A percentile compares a stretch with the other conserved stretches of the same genome.
Conservation (phyloP, 1,284 basidiomycete species). For the Ustilago lituana region DNA sequence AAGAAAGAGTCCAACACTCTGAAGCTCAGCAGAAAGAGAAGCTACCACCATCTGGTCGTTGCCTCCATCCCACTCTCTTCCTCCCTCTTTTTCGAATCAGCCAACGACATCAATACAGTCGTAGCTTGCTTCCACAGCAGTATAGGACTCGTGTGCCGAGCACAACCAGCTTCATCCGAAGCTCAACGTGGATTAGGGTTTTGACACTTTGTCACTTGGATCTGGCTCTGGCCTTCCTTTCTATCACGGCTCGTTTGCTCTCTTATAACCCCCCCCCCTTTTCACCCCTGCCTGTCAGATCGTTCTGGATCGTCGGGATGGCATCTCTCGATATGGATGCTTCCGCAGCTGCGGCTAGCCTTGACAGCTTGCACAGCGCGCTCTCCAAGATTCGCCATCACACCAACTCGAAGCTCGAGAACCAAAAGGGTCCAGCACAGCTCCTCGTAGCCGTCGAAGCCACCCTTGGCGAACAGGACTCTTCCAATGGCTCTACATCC, state of each 20-base stretch:
- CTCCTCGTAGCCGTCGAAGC: conserved; percentile 88
- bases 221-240: too few relatives aligned
- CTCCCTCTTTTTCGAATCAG: neutral
- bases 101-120: neutral
- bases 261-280: too few relatives aligned
- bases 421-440: conserved; percentile 90
- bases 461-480: conserved; percentile 82
- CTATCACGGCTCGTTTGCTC: neutral
- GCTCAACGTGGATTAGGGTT: too few relatives aligned
- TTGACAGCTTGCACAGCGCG: conserved; percentile 46
- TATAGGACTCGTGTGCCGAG: neutral
- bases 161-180: conserved; percentile 1
- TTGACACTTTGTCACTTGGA: too few relatives aligned
- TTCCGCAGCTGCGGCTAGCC: conserved; percentile 35
- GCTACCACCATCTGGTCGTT: too few relatives aligned
- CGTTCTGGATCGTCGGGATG: conserved; percentile 10
- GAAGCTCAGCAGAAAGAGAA: too few relatives aligned
- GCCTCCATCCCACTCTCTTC: neutral
- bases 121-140: neutral
- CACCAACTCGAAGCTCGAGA: conserved; percentile 79
- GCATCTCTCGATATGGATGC: conserved; percentile 38
- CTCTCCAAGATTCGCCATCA: conserved; percentile 85
- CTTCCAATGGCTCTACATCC: conserved; percentile 69
- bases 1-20: conserved; percentile 6
- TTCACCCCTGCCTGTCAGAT: too few relatives aligned